These are phyloP conservation scores for Cucumis hystrix DNA, from an alignment of 306 rosid genomes.

Conservation along the genomic window DNA sequence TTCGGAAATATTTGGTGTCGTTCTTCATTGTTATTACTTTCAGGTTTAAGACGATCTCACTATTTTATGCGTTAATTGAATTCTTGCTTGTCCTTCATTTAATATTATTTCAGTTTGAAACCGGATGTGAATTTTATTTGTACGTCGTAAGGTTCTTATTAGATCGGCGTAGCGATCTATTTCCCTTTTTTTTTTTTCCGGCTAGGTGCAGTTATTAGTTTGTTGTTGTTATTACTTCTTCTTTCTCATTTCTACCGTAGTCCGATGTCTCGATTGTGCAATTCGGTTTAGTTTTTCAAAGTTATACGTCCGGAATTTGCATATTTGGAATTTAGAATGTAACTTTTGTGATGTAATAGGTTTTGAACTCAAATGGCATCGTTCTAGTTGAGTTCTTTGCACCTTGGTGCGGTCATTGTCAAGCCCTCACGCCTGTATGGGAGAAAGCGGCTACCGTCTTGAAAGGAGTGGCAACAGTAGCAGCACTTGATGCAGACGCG, in stretches of 20 bases:
- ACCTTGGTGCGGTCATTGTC: conserved; percentile 99
- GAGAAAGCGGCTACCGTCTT: conserved; percentile 83
- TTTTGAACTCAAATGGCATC: conserved; percentile 76
- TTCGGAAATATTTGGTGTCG: background rate
- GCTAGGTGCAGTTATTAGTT: background rate
- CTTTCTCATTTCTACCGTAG: background rate
- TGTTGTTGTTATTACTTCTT: background rate
- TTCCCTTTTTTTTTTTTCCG: too few relatives aligned
- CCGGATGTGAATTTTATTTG: background rate
- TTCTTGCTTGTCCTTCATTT: background rate
- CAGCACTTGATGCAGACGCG: conserved; percentile 93
- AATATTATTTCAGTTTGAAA: background rate
- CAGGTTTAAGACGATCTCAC: background rate
- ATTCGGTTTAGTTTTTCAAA: background rate
- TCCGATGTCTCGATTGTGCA: background rate
- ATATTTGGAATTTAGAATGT: background rate
- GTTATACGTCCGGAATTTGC: background rate
- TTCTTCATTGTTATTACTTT: background rate
- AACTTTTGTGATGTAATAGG: conserved; percentile 29
- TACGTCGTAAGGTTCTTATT: background rate
- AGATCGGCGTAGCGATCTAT: background rate
- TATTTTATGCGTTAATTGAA: background rate
- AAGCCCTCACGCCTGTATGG: conserved; percentile 87
- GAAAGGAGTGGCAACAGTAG: conserved; percentile 87
- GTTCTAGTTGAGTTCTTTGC: conserved; percentile 96